phyloP scores from a whole-genome alignment of 2,329 filamentous ascomycete species.

The Hymenoscyphus linearis region DNA sequence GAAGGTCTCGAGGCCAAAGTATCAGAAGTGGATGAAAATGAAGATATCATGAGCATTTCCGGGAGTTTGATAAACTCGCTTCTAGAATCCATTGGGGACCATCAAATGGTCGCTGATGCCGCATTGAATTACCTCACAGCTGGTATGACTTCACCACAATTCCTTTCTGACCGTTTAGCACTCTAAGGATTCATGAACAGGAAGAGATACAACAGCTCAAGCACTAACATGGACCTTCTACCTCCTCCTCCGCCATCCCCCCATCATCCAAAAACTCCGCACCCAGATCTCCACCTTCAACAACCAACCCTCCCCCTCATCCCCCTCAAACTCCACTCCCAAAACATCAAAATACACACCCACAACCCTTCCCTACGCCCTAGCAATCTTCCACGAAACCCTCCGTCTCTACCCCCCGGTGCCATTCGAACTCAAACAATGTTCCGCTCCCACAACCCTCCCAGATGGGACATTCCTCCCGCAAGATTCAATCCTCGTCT shows the following conservation, averaged over 20 bases:
- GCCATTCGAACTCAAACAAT: conserved; percentile 62
- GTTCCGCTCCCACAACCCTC: conserved; percentile 44
- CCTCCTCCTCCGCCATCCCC: conserved; percentile 48
- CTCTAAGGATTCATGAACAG: conserved; percentile 22
- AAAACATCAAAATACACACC: conserved; percentile 23
- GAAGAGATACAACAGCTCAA: conserved; percentile 60
- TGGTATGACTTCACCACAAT: conserved; percentile 28
- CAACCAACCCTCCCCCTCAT: conserved; percentile 9
- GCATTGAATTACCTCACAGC: conserved; percentile 63
- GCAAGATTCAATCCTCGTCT: conserved; percentile 49
- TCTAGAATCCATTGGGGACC: conserved; percentile 49
- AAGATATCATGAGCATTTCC: conserved; percentile 35
- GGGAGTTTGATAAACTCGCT: conserved; percentile 57
- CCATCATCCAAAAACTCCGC: conserved; percentile 38
- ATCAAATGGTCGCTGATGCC: conserved; percentile 55
- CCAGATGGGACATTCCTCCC: conserved; percentile 58
- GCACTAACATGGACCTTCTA: conserved; percentile 61
- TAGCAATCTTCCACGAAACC: conserved; percentile 57
- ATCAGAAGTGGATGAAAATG: conserved; percentile 3
- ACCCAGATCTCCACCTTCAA: conserved; percentile 35
- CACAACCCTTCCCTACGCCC: conserved; percentile 47
- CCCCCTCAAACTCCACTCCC: conserved; percentile 8
- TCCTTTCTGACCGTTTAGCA: not conserved
- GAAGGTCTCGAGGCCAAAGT: conserved; percentile 11
- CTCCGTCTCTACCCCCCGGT: conserved; percentile 59